These are phyloP conservation scores for Cladobotryum mycophilum DNA, from an alignment of 2,329 filamentous ascomycete species.

Conservation along the genomic window DNA sequence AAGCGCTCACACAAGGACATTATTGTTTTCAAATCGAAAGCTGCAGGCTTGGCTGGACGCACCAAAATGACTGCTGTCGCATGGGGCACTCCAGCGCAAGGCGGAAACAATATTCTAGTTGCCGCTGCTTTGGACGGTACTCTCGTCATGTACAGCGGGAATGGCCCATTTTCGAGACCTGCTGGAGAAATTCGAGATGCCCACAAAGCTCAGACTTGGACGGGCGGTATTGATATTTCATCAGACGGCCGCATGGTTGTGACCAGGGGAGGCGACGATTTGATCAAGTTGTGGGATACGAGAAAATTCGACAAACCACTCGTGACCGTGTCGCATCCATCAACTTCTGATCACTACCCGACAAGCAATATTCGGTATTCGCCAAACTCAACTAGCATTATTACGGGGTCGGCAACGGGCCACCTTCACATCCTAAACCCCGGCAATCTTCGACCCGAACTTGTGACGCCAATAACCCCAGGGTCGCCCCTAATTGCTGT, in stretches of 20 bases:
- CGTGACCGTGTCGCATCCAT: conserved; percentile 69
- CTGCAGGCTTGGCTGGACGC: conserved; percentile 79
- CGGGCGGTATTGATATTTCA: conserved; percentile 85
- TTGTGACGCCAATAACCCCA: conserved; percentile 82
- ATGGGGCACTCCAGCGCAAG: conserved; percentile 73
- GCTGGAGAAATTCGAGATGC: conserved; percentile 78
- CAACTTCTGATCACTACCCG: conserved; percentile 76
- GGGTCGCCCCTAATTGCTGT: conserved; percentile 77
- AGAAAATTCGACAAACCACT: conserved; percentile 91
- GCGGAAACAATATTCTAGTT: conserved; percentile 72
- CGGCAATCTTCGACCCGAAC: conserved; percentile 77
- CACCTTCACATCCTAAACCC: conserved; percentile 91
- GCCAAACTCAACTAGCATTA: conserved; percentile 73
- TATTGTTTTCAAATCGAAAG: conserved; percentile 90
- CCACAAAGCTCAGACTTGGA: conserved; percentile 80
- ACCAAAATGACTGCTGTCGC: conserved; percentile 90
- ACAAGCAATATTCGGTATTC: conserved; percentile 87
- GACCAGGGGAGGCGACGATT: conserved; percentile 82
- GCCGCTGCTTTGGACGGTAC: conserved; percentile 83
- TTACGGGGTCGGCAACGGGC: conserved; percentile 81
- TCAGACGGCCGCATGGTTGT: conserved; percentile 85
- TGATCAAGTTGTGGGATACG: conserved; percentile 95
- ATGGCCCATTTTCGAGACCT: conserved; percentile 78
- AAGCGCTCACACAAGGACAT: conserved; percentile 86
- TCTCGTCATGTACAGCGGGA: conserved; percentile 84